Percentiles rank a stretch among this genome's conserved stretches.
Conservation (phyloP, 1,284 basidiomycete genomes). For the Jaminaea rosea region DNA sequence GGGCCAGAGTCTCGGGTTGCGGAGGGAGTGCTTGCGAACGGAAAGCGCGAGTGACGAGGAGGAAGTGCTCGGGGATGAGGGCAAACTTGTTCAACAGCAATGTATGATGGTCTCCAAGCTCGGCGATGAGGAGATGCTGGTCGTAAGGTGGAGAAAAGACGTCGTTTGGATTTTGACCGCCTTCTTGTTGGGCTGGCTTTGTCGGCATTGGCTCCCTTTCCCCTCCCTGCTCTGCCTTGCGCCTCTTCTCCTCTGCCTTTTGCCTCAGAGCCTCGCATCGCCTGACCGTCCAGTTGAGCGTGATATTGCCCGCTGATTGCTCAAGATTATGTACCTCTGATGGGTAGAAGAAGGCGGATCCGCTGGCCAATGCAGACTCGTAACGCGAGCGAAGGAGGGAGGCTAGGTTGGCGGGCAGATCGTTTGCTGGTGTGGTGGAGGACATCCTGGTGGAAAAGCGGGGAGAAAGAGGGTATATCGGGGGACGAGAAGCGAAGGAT, state of each 20-base stretch:
- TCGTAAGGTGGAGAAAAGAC: slow-evolving; percentile 46
- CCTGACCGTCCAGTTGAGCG: not conserved
- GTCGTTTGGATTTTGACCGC: slow-evolving; percentile 26
- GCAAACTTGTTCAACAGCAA: slow-evolving; percentile 40
- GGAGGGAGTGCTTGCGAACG: slow-evolving; percentile 38
- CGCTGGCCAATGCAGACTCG: slow-evolving; percentile 17
- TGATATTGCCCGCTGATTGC: slow-evolving; percentile 2
- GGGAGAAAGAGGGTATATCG: too few species aligned
- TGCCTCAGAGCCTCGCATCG: slow-evolving; percentile 1
- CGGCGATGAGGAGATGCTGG: slow-evolving; percentile 15
- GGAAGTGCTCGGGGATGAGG: slow-evolving; percentile 39
- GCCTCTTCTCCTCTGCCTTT: not conserved
- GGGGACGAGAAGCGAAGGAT: too few species aligned
- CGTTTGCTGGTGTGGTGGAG: not conserved
- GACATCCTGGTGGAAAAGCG: not conserved
- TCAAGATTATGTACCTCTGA: slow-evolving; percentile 19
- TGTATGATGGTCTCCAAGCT: not conserved
- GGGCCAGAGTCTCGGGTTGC: slow-evolving; percentile 22
- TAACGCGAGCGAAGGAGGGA: slow-evolving; percentile 22
- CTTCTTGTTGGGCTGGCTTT: not conserved
- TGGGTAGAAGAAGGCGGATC: slow-evolving; percentile 39
- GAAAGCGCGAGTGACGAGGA: slow-evolving; percentile 35
- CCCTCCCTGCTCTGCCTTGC: not conserved
- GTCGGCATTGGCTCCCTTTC: slow-evolving; percentile 5
- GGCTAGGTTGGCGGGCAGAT: too few species aligned